These are phyloP conservation scores for Steccherinum ochraceum DNA, from an alignment of 768 basidiomycete species.

Conservation along the genomic window DNA sequence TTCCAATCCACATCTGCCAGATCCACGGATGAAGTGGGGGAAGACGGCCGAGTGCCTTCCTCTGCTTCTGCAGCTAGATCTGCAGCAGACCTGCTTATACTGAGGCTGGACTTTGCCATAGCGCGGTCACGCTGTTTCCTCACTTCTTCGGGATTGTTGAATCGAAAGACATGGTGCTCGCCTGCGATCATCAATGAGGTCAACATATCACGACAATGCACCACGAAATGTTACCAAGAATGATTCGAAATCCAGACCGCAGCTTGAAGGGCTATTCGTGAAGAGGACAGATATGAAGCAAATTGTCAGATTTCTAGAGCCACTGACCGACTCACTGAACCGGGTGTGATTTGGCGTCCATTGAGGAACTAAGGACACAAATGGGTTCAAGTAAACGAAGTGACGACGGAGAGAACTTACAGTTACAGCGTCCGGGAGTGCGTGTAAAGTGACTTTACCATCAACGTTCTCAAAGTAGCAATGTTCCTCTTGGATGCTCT, in stretches of 20 bases:
- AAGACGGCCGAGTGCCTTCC: slow-evolving; percentile 58
- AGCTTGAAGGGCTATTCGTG: slow-evolving; percentile 64
- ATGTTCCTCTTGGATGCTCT: slow-evolving; percentile 88
- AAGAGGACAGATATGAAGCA: not conserved
- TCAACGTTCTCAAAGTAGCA: slow-evolving; percentile 86
- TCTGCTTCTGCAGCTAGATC: slow-evolving; percentile 53
- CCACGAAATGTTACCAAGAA: slow-evolving; percentile 64
- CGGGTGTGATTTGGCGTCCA: slow-evolving; percentile 77
- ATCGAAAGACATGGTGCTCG: slow-evolving; percentile 96
- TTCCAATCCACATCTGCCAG: slow-evolving; percentile 88
- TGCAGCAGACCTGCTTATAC: slow-evolving; percentile 55
- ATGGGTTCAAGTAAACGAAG: slow-evolving; percentile 1
- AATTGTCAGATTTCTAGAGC: too few species aligned
- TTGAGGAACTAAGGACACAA: slow-evolving; percentile 75
- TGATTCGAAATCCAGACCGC: slow-evolving; percentile 92
- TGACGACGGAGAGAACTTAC: slow-evolving; percentile 35
- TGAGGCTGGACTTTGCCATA: slow-evolving; percentile 62
- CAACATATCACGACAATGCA: too few species aligned
- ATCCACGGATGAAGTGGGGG: slow-evolving; percentile 66
- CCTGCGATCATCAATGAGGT: too few species aligned
- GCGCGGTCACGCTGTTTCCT: slow-evolving; percentile 85
- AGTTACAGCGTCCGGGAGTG: slow-evolving; percentile 76
- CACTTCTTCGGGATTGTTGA: slow-evolving; percentile 93
- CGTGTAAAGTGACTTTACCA: slow-evolving; percentile 78
- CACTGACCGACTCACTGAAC: slow-evolving; percentile 69